Percentiles rank a stretch among this genome's conserved stretches.
Conservation (phyloP, 192 early-diverging fungal genomes). For the Fimicolochytrium jonesii region DNA sequence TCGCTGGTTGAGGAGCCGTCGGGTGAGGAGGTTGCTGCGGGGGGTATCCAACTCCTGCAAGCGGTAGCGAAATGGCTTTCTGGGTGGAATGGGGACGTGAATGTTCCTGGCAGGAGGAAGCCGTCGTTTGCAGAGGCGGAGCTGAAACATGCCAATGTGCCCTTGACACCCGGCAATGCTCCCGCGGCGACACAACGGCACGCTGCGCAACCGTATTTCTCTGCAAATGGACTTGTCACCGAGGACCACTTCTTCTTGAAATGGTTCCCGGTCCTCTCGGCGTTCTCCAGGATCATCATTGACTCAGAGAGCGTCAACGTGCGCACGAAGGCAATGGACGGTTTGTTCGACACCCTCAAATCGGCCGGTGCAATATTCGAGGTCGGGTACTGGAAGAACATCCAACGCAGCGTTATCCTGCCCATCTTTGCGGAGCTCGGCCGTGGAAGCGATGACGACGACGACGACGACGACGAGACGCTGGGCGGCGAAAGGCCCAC, state of each 20-base stretch:
- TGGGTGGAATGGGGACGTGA: conserved; percentile 12
- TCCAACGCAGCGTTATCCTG: conserved; percentile 43
- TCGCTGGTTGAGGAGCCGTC: conserved; percentile 34
- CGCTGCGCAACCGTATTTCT: conserved; percentile 37
- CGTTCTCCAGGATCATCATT: conserved; percentile 46
- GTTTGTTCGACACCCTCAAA: conserved; percentile 47
- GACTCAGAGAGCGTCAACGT: conserved; percentile 39
- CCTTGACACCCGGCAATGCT: neutral
- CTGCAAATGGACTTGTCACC: conserved; percentile 35
- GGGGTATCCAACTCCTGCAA: conserved; percentile 46
- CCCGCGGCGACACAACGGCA: conserved; percentile 1
- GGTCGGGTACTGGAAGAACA: conserved; percentile 42
- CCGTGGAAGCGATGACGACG: conserved; percentile 21
- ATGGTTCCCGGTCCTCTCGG: conserved; percentile 56
- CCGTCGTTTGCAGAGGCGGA: neutral
- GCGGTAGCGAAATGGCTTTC: conserved; percentile 38
- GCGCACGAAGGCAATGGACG: conserved; percentile 39
- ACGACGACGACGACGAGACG: neutral
- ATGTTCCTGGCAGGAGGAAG: neutral
- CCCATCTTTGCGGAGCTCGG: conserved; percentile 56
- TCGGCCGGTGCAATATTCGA: conserved; percentile 42
- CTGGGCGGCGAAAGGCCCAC: neutral
- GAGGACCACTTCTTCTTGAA: conserved; percentile 56
- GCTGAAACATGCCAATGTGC: neutral
- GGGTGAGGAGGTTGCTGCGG: conserved; percentile 46